Evolutionary conservation across 768 basidiomycete species (phyloP).

Genomic region (Cantharellus anzutake): DNA sequence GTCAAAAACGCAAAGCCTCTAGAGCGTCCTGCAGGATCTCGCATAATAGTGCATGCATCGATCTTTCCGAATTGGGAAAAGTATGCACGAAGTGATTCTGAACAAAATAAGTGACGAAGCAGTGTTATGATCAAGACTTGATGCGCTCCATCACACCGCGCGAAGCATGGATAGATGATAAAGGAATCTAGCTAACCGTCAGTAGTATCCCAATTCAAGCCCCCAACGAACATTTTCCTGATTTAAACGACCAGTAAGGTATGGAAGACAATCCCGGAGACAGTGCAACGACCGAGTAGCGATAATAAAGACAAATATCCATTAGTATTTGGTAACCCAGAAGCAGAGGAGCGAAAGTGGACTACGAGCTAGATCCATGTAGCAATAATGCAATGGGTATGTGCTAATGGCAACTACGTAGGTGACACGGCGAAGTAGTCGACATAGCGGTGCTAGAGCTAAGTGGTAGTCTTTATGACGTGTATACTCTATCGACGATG

Average conservation of each 20-base stretch:
- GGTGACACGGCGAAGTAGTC: no score
- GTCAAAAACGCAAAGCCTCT: conserved; percentile 97
- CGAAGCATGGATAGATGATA: background rate
- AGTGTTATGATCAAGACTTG: conserved; percentile 11
- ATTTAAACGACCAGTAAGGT: conserved; percentile 14
- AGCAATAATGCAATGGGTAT: background rate
- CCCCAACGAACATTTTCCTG: conserved; percentile 99
- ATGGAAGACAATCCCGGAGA: conserved; percentile 6
- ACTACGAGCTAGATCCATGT: background rate
- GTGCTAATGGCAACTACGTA: no score
- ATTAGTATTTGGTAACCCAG: conserved; percentile 6
- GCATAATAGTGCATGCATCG: conserved; percentile 97
- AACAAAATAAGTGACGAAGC: conserved; percentile 16
- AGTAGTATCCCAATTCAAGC: conserved; percentile 98
- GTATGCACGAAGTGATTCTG: conserved; percentile 67
- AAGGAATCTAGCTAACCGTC: conserved; percentile 48
- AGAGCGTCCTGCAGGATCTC: conserved; percentile 84
- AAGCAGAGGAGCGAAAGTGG: conserved; percentile 6
- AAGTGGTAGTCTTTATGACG: background rate
- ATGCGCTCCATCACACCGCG: background rate
- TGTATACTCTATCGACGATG: background rate
- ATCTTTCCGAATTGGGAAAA: conserved; percentile 94
- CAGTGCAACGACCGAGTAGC: conserved; percentile 13
- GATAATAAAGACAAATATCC: conserved; percentile 27
- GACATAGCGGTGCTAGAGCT: background rate